Base-by-base conservation (phyloP, 2,329 filamentous ascomycete genomes). In the Arthrobotrys megalospora region DNA sequence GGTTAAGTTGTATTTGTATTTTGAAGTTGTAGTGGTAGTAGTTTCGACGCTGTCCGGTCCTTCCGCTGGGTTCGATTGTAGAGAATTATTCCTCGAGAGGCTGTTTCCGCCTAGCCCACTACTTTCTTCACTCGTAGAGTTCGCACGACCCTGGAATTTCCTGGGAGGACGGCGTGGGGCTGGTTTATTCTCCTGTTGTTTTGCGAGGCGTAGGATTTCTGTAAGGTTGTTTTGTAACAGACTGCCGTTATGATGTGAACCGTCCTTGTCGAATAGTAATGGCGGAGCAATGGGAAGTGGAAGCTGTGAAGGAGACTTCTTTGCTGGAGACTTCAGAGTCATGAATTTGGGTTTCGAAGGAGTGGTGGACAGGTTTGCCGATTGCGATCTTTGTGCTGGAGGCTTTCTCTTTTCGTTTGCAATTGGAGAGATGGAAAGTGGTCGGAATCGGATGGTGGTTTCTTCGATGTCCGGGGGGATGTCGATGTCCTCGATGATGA, bases 271-370 rank as follows among this genome's bases (percentile, higher is more conserved):
- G 28, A 47, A 24, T 24, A 28, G 10, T 19, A 52, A 50, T 52
- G 60, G 66, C 19, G 45, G 66, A 24, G 47, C 43, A 10, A 53
- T 16, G 19, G n/a, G 16, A 10, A 62, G 11, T 19, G 52, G 43
- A 10, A 19, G 50, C 12, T 78, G 69, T 19, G 41, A 60, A 28
- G 75, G 75, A 3, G 75, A 72, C 24, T 58, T 53, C 48, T 78
- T 72, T 2, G 67, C 64, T 6, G 75, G 75, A 2, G 75, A 72
- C 50, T 67, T 72, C 6, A 78, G 36, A 6, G 45, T 71, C 73
- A 77, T 77, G 41, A 77, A 66, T 62, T 71, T 77, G 8, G 67
- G 52, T 60, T 78, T 78, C 28, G 75, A 67, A 12, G 75, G 75
- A 1, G 73, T 77, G 10, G 58, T 67, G 11, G 66, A 52, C 43